A percentile compares a stretch with the other conserved stretches of the same genome.
Conservation (phyloP, 495 filamentous ascomycete genomes). For the Articulospora tetracladia region DNA sequence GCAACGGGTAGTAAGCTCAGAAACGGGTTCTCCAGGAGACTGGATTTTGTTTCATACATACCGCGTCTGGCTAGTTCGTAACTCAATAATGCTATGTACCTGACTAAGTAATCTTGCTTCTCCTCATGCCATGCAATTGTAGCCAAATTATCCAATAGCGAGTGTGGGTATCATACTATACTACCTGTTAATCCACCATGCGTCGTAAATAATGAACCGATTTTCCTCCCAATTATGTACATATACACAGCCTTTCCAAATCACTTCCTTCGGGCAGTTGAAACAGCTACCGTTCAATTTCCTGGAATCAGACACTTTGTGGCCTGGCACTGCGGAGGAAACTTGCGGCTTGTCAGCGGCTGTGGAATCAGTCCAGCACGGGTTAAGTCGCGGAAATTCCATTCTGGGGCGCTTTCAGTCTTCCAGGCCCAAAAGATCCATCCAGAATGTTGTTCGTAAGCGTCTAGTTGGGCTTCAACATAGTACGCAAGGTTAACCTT, state of each 20-base stretch:
- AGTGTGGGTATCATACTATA: constrained; percentile 9
- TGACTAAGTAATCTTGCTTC: neutral
- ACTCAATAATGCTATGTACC: neutral
- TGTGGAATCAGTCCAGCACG: constrained; percentile 23
- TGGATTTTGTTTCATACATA: too few relatives aligned
- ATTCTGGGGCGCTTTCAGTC: constrained; percentile 80
- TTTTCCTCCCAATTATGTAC: neutral
- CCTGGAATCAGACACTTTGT: constrained; percentile 19
- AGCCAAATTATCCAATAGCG: constrained; percentile 1
- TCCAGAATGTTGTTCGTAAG: constrained; percentile 62
- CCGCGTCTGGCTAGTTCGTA: neutral
- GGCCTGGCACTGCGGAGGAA: constrained; percentile 20
- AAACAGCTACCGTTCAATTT: constrained; percentile 2
- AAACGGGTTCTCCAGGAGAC: too few relatives aligned
- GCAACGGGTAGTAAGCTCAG: too few relatives aligned
- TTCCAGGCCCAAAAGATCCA: constrained; percentile 89
- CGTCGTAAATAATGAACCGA: neutral
- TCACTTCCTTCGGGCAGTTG: neutral
- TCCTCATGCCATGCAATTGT: neutral
- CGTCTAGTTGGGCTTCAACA: constrained; percentile 72
- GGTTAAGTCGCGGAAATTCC: constrained; percentile 69
- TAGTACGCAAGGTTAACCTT: constrained; percentile 55
- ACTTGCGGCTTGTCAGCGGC: constrained; percentile 21
- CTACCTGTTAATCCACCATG: neutral
- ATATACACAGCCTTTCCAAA: neutral